Evolutionary conservation across 176 grass and related monocot genomes (phyloP).

Genomic region (Chloris gayana): DNA sequence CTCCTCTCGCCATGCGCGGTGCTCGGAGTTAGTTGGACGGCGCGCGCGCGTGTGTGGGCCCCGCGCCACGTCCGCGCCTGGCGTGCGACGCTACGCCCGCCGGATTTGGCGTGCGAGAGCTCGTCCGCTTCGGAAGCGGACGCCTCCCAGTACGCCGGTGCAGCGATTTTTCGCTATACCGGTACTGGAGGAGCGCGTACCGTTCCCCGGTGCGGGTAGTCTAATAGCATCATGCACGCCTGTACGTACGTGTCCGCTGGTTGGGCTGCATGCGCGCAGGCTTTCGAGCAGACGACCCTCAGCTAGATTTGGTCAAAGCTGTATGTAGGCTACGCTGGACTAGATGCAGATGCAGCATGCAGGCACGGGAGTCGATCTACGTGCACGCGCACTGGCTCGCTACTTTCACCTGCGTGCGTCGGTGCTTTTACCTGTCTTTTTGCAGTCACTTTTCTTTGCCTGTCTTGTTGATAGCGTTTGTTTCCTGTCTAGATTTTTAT

Average conservation of each 20-base stretch:
- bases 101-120: too few relatives aligned
- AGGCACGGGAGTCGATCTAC: slow-evolving; percentile 15
- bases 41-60: too few relatives aligned
- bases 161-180: too few relatives aligned
- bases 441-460: background rate
- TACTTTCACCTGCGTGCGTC: background rate
- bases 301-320: slow-evolving; percentile 31
- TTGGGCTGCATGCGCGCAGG: slow-evolving; percentile 34
- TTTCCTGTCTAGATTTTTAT: too few relatives aligned
- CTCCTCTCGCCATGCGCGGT: too few relatives aligned
- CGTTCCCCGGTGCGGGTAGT: too few relatives aligned
- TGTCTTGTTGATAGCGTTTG: background rate
- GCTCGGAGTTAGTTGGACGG: too few relatives aligned
- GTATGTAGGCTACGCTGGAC: slow-evolving; percentile 2
- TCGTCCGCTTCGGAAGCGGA: too few relatives aligned
- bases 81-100: too few relatives aligned
- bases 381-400: background rate
- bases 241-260: slow-evolving; percentile 41
- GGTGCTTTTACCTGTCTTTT: background rate
- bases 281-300: slow-evolving; percentile 27
- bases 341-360: background rate
- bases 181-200: too few relatives aligned
- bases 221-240: background rate
- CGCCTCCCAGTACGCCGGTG: too few relatives aligned
- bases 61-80: too few relatives aligned